These are phyloP conservation scores for Cutaneotrichosporon spelunceum DNA, from an alignment of 1,284 basidiomycete species.

Conservation along the genomic window DNA sequence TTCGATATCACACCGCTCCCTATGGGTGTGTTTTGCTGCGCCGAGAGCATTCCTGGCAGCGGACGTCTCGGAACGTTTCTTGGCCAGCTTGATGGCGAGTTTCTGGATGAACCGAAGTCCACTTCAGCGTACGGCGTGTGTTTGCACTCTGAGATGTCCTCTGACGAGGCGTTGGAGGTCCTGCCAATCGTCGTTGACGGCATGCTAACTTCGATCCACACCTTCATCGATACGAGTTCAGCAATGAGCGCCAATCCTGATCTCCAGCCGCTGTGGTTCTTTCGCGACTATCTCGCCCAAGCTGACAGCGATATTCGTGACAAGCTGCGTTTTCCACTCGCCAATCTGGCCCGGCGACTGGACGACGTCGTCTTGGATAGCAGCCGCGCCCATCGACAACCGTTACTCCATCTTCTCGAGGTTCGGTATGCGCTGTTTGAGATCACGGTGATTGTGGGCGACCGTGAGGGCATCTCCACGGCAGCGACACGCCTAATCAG, in stretches of 20 bases:
- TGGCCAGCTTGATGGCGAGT: constrained; percentile 8
- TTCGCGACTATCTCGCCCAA: constrained; percentile 24
- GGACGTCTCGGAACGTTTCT: constrained; percentile 26
- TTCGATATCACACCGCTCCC: constrained; percentile 49
- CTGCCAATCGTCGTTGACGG: constrained; percentile 34
- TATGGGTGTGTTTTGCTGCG: constrained; percentile 37
- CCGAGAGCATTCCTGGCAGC: constrained; percentile 28
- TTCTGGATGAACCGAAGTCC: constrained; percentile 14
- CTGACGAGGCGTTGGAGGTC: constrained; percentile 26
- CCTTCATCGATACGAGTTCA: constrained; percentile 19
- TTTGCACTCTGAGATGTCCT: constrained; percentile 26
- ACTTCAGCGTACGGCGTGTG: constrained; percentile 22
- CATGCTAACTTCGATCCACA: constrained; percentile 16
- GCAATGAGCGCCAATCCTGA: constrained; percentile 2
- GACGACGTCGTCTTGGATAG: constrained; percentile 22
- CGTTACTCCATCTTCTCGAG: constrained; percentile 47
- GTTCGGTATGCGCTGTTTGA: constrained; percentile 65
- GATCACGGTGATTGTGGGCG: constrained; percentile 43
- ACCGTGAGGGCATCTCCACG: constrained; percentile 10
- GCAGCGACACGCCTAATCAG: constrained; percentile 53
- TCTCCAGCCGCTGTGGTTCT: constrained; percentile 26
- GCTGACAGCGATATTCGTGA: not conserved
- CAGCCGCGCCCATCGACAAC: constrained; percentile 13
- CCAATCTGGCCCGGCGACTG: constrained; percentile 14
- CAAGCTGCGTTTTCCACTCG: constrained; percentile 6